These are phyloP conservation scores for Plantago major DNA, from an alignment of 257 asterid species.

Conservation along the genomic window DNA sequence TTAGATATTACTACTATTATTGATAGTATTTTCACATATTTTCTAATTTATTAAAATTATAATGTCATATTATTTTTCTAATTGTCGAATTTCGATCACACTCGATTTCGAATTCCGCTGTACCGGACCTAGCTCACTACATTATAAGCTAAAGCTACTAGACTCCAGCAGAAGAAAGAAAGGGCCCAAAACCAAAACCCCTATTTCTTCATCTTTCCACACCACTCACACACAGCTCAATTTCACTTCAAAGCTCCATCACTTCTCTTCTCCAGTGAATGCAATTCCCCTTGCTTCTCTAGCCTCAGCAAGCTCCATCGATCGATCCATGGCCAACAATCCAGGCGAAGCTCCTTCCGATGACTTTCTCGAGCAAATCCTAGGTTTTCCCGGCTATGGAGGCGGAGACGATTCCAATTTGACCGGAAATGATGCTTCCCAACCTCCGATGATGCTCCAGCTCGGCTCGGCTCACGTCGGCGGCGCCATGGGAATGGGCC, in stretches of 20 bases:
- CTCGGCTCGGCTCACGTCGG: slow-evolving; percentile 60
- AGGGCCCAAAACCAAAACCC: slow-evolving; percentile 23
- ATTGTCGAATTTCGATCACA: too few relatives aligned
- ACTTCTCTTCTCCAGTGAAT: slow-evolving; percentile 9
- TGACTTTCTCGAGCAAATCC: slow-evolving; percentile 84
- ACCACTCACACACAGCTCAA: neutral
- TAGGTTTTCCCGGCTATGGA: slow-evolving; percentile 64
- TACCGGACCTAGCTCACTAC: too few relatives aligned
- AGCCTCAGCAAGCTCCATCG: neutral
- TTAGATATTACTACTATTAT: too few relatives aligned
- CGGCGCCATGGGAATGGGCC: slow-evolving; percentile 40
- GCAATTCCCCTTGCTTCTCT: slow-evolving; percentile 12
- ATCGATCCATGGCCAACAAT: slow-evolving; percentile 63
- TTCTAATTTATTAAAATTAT: too few relatives aligned
- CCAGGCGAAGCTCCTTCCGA: slow-evolving; percentile 69
- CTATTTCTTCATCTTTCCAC: neutral
- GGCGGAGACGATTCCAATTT: slow-evolving; percentile 42
- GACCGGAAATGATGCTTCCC: slow-evolving; percentile 42
- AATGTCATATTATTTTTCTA: too few relatives aligned
- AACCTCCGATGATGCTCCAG: slow-evolving; percentile 54
- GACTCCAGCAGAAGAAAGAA: neutral
- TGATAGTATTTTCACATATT: too few relatives aligned
- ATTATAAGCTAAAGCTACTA: too few relatives aligned
- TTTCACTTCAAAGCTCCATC: slow-evolving; percentile 15
- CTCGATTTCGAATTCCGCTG: too few relatives aligned